Evolutionary conservation across 441 rosid species (phyloP).

Genomic region (Raphanus hybrid): DNA sequence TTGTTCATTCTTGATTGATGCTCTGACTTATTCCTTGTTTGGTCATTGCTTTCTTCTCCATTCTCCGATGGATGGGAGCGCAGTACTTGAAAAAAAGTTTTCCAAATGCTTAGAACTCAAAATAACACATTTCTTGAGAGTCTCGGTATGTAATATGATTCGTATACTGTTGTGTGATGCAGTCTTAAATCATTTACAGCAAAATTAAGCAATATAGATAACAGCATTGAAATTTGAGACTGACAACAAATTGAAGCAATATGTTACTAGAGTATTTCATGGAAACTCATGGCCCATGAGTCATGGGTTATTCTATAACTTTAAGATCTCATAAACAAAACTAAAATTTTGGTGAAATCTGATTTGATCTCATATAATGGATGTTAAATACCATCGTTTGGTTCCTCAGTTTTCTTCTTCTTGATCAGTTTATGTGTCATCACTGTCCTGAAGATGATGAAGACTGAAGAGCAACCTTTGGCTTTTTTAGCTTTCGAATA

Average conservation of each 20-base stretch:
- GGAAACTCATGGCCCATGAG: neutral
- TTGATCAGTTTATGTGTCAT: conserved; percentile 62
- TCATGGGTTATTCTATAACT: conserved; percentile 1
- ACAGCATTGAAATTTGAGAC: neutral
- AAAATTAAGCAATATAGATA: conserved; percentile 24
- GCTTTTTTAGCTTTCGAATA: conserved; percentile 47
- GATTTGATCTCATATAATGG: neutral
- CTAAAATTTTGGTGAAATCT: conserved; percentile 14
- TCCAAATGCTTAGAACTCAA: conserved; percentile 36
- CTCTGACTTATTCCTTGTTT: conserved; percentile 52
- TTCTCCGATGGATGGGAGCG: conserved; percentile 62
- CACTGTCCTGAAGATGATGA: conserved; percentile 51
- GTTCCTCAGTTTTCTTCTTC: conserved; percentile 38
- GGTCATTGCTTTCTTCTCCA: conserved; percentile 57
- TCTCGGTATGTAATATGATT: neutral
- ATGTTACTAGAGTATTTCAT: neutral
- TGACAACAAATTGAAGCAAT: neutral
- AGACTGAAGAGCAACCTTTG: conserved; percentile 65
- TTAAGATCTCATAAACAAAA: conserved; percentile 11
- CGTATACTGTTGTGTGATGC: conserved; percentile 32
- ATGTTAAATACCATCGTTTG: conserved; percentile 16
- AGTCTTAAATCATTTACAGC: conserved; percentile 21
- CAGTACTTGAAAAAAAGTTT: conserved; percentile 54
- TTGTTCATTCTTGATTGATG: conserved; percentile 40
- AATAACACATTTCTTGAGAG: conserved; percentile 1